phyloP scores from a whole-genome alignment of 2,329 filamentous ascomycete species.

The Venturiaceae sp. region DNA sequence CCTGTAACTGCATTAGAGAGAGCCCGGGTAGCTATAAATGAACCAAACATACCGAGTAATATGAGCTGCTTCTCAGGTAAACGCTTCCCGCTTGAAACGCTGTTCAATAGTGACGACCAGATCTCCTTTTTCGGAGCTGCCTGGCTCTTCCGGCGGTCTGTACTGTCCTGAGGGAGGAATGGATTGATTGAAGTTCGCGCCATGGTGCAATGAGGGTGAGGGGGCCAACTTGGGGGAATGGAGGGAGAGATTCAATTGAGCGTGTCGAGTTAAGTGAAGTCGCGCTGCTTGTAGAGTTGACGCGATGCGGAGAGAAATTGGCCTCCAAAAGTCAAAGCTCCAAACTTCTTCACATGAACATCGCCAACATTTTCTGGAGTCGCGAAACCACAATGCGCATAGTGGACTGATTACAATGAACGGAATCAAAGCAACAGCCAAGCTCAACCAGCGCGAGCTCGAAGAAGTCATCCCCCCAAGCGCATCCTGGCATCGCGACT shows the following conservation, averaged over 20 bases:
- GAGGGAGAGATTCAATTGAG: background rate
- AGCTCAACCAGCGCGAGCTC: slow-evolving; percentile 89
- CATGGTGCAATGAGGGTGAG: background rate
- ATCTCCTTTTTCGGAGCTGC: slow-evolving; percentile 70
- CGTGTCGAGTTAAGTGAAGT: background rate
- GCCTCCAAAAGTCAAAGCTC: background rate
- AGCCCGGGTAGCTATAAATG: background rate
- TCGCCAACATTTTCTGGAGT: too few relatives aligned
- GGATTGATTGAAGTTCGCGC: slow-evolving; percentile 5
- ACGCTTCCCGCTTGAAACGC: slow-evolving; percentile 79
- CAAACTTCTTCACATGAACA: background rate
- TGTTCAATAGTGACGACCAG: slow-evolving; percentile 89
- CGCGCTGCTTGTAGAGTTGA: background rate
- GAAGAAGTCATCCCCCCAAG: slow-evolving; percentile 77
- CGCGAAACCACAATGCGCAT: background rate
- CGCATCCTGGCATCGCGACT: slow-evolving; percentile 95
- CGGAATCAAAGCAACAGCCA: slow-evolving; percentile 82
- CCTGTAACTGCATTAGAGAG: slow-evolving; percentile 37
- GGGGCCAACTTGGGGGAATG: background rate
- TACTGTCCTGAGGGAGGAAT: slow-evolving; percentile 1
- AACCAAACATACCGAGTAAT: slow-evolving; percentile 56
- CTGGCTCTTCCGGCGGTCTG: slow-evolving; percentile 39
- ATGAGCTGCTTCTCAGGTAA: slow-evolving; percentile 87
- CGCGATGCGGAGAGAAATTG: background rate
- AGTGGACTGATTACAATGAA: slow-evolving; percentile 56